Conservation (phyloP, 495 filamentous ascomycete species). For the Poronia punctata region DNA sequence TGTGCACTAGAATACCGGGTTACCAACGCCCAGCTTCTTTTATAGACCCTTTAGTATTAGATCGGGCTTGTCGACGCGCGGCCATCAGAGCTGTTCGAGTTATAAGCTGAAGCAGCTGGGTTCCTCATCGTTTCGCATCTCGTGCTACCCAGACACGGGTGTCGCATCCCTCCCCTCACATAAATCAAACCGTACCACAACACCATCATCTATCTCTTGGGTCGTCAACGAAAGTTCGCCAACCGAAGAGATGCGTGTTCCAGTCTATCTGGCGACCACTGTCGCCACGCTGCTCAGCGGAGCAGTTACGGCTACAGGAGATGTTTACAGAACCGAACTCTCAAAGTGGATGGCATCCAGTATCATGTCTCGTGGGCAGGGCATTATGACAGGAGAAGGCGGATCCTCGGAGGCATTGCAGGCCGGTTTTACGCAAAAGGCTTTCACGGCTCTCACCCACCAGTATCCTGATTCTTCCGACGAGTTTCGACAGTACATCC, state of each 20-base stretch:
- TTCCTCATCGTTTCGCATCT: too few relatives aligned
- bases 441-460: constrained; percentile 25
- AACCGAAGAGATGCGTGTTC: constrained; percentile 4
- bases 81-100: too few relatives aligned
- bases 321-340: constrained; percentile 11
- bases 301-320: not conserved
- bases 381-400: constrained; percentile 25
- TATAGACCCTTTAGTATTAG: too few relatives aligned
- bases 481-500: constrained; percentile 18
- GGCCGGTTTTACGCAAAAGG: constrained; percentile 34
- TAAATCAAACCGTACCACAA: too few relatives aligned
- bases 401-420: constrained; percentile 31
- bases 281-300: constrained; percentile 10
- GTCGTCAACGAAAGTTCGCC: too few relatives aligned
- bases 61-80: too few relatives aligned
- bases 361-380: constrained; percentile 38
- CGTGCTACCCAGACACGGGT: too few relatives aligned
- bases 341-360: constrained; percentile 41
- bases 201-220: too few relatives aligned
- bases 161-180: too few relatives aligned
- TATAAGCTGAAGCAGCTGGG: too few relatives aligned
- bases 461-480: constrained; percentile 21
- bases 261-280: constrained; percentile 2
- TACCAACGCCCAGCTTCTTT: too few relatives aligned
- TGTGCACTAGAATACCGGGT: too few relatives aligned